phyloP scores from a whole-genome alignment of 208 protist genomes.

The Trypanosoma scelopori region DNA sequence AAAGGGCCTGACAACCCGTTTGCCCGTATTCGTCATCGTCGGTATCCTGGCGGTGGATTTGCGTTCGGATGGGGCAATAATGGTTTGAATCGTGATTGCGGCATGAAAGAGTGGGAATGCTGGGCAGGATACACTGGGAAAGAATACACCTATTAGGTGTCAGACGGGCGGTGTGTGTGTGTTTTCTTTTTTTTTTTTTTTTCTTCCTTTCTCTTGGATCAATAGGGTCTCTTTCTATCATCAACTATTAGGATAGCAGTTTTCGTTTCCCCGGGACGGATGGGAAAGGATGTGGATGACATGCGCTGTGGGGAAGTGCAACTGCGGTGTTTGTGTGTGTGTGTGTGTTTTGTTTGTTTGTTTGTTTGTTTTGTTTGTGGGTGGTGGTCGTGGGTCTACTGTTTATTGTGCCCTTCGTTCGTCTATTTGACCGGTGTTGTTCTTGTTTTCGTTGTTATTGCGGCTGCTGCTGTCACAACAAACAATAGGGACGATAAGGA shows the following conservation, averaged over 20 bases:
- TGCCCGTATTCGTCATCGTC: constrained; percentile 74
- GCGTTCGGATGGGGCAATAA: constrained; percentile 91
- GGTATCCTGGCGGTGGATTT: constrained; percentile 75
- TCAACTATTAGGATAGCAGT: constrained; percentile 16
- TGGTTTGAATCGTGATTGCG: constrained; percentile 87
- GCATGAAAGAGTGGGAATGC: constrained; percentile 85
- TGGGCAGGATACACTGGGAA: constrained; percentile 88
- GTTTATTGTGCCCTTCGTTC: neutral
- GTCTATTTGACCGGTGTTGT: constrained; percentile 6
- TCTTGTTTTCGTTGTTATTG: constrained; percentile 4
- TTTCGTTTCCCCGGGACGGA: neutral
- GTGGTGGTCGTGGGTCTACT: too few species aligned
- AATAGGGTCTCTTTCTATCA: constrained; percentile 9
- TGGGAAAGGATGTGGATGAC: neutral
- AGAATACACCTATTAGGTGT: constrained; percentile 81
- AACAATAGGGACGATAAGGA: neutral
- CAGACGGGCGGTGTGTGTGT: neutral
- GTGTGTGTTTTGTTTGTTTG: neutral
- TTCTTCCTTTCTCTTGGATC: constrained; percentile 7
- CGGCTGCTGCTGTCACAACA: neutral
- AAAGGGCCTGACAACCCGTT: constrained; percentile 84
- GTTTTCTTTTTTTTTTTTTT: constrained; percentile 26
- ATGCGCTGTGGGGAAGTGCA: neutral
- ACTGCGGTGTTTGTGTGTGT: neutral
- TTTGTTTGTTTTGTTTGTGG: neutral